A percentile compares a stretch with the other conserved stretches of the same genome.
These are phyloP conservation scores for Salix arbutifolia DNA, from an alignment of 345 rosid species.

Conservation along the genomic window DNA sequence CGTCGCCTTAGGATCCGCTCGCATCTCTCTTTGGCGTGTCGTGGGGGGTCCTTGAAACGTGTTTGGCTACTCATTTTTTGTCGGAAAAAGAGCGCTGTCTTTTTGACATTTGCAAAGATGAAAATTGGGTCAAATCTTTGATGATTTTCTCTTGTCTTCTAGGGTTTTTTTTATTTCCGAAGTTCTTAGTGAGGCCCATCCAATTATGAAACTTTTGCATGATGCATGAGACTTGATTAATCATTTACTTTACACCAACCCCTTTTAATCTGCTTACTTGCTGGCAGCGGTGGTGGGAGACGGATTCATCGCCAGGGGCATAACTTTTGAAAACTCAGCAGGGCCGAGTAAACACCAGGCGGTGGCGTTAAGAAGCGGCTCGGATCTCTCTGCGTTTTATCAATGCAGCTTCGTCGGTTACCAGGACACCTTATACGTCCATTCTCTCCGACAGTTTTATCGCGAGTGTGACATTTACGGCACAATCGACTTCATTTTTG, in stretches of 20 bases:
- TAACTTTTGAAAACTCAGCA: slow-evolving; percentile 70
- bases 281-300: slow-evolving; percentile 58
- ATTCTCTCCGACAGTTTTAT: slow-evolving; percentile 64
- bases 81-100: background rate
- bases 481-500: slow-evolving; percentile 68
- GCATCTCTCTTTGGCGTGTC: background rate
- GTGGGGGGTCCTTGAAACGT: background rate
- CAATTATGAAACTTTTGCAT: no score
- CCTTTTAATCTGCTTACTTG: background rate
- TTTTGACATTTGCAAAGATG: no score
- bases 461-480: slow-evolving; percentile 76
- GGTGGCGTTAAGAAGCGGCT: slow-evolving; percentile 63
- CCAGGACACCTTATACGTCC: slow-evolving; percentile 75
- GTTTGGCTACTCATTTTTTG: background rate
- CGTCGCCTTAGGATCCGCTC: background rate
- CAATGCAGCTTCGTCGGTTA: slow-evolving; percentile 65
- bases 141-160: background rate
- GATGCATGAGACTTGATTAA: no score
- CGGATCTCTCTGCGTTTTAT: slow-evolving; percentile 73
- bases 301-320: slow-evolving; percentile 73
- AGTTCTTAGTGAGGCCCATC: no score
- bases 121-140: no score
- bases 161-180: background rate
- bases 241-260: no score
- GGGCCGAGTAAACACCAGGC: slow-evolving; percentile 85